A percentile compares a stretch with the other conserved stretches of the same genome.
Evolutionary conservation across 805 yeast genomes (phyloP).

Genomic region (Saccharomycopsis sp.): DNA sequence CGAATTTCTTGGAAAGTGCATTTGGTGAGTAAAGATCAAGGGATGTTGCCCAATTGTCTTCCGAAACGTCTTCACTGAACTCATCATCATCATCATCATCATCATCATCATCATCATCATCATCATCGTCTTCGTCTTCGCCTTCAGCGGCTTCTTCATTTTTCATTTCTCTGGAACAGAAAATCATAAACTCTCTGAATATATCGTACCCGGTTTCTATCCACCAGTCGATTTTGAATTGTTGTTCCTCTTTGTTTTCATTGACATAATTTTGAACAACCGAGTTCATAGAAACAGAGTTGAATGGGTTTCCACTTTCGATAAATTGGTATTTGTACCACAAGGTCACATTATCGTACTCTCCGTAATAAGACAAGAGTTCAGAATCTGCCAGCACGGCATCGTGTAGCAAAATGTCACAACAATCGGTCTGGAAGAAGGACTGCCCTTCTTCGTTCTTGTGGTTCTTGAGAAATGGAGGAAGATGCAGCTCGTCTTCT

Average conservation of each 20-base stretch:
- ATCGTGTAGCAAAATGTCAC: constrained; percentile 53
- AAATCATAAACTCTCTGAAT: constrained; percentile 2
- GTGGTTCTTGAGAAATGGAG: constrained; percentile 10
- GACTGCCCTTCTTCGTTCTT: constrained; percentile 23
- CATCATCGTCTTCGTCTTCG: constrained; percentile 6
- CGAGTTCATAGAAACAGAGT: constrained; percentile 14
- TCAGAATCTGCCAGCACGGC: constrained; percentile 45
- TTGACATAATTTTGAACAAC: no score
- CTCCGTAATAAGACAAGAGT: constrained; percentile 68
- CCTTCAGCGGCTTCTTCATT: constrained; percentile 1
- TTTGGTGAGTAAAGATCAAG: neutral
- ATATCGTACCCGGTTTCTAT: constrained; percentile 8
- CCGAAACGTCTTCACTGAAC: constrained; percentile 3
- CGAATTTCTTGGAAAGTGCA: neutral
- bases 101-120: constrained; percentile 7
- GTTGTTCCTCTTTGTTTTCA: neutral
- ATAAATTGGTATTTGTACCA: constrained; percentile 15
- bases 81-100: constrained; percentile 7
- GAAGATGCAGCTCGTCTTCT: constrained; percentile 21
- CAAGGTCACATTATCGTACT: constrained; percentile 8
- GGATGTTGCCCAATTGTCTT: constrained; percentile 3
- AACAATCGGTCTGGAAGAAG: constrained; percentile 44
- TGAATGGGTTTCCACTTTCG: constrained; percentile 3
- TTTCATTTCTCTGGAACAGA: neutral
- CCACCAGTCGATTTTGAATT: constrained; percentile 16